phyloP scores from a whole-genome alignment of 495 filamentous ascomycete genomes.

The Pyrenula aspistea region DNA sequence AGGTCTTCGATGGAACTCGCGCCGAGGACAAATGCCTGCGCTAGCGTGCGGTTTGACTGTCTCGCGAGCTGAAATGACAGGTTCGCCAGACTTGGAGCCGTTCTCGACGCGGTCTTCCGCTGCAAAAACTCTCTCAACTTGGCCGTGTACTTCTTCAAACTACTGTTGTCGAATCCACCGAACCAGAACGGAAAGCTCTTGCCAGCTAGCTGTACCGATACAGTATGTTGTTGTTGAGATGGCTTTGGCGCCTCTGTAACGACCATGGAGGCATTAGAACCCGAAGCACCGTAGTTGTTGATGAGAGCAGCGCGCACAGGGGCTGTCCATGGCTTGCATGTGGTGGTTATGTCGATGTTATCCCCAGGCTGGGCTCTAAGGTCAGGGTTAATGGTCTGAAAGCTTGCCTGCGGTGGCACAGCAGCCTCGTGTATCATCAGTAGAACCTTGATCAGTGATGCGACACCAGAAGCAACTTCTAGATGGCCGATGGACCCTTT shows the following conservation, averaged over 20 bases:
- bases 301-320: constrained; percentile 18
- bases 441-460: constrained; percentile 23
- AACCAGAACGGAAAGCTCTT: neutral
- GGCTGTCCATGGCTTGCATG: constrained; percentile 13
- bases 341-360: constrained; percentile 17
- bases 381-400: constrained; percentile 25
- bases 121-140: neutral
- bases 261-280: constrained; percentile 20
- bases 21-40: constrained; percentile 18
- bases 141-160: neutral
- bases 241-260: constrained; percentile 4
- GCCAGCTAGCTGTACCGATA: neutral
- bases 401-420: constrained; percentile 23
- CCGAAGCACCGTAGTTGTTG: constrained; percentile 26
- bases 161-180: neutral
- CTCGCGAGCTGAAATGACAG: constrained; percentile 26
- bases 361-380: constrained; percentile 14
- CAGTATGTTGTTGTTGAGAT: neutral
- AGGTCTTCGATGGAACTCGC: constrained; percentile 19
- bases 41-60: constrained; percentile 21
- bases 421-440: constrained; percentile 26
- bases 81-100: constrained; percentile 9
- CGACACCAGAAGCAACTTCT: constrained; percentile 29
- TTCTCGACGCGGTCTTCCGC: neutral
- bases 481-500: constrained; percentile 33